Percentiles rank a stretch among this genome's conserved stretches.
Evolutionary conservation across 106 monocot species (phyloP).

Genomic region (Acanthochlamys bracteata): DNA sequence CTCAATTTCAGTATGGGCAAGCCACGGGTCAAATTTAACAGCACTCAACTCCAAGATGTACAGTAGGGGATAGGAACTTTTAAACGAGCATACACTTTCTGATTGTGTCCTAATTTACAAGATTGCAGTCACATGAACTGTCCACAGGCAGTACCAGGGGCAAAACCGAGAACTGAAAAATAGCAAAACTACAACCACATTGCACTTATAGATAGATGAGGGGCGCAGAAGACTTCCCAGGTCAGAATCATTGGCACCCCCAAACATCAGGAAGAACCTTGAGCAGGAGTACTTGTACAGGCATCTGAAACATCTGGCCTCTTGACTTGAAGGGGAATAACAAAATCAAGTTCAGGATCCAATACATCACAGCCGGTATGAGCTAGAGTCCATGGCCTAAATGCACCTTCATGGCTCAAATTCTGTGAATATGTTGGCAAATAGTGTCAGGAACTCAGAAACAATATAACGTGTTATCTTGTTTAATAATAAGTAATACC

Average conservation of each 20-base stretch:
- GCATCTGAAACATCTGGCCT: background rate
- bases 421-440: constrained; percentile 8
- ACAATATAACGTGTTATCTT: no score
- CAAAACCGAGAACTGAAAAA: no score
- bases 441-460: no score
- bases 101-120: no score
- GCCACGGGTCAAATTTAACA: constrained; percentile 73
- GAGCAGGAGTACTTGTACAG: background rate
- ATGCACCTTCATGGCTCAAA: constrained; percentile 20
- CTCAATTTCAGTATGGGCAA: constrained; percentile 99
- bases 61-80: constrained; percentile 23
- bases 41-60: constrained; percentile 41
- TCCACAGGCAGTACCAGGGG: no score
- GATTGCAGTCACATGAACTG: no score
- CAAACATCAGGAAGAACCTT: background rate
- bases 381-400: constrained; percentile 16
- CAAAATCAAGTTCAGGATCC: background rate
- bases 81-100: no score
- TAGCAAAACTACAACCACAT: no score
- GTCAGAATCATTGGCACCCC: no score
- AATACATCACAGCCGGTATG: background rate
- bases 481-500: no score
- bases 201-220: no score
- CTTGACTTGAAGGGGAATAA: background rate
- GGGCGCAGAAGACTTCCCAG: no score